These are phyloP conservation scores for Aspergillus fumigatus DNA, from an alignment of 2,329 filamentous ascomycete genomes.

Conservation along the genomic window DNA sequence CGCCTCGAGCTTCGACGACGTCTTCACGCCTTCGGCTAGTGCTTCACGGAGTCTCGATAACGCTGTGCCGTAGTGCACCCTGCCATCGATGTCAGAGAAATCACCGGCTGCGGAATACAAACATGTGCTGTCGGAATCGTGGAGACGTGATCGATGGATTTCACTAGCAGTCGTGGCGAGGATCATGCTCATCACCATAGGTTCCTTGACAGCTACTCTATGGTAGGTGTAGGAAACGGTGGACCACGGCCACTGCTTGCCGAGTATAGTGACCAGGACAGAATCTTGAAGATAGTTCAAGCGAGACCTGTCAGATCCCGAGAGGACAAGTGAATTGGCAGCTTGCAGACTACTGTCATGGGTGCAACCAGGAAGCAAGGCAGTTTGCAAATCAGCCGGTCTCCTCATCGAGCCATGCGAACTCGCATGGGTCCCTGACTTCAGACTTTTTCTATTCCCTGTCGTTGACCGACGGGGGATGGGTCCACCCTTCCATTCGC, in stretches of 20 bases:
- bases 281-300: conserved; percentile 21
- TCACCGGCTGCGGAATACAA: conserved; percentile 5
- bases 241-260: conserved; percentile 27
- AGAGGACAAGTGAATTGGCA: conserved; percentile 19
- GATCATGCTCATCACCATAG: conserved; percentile 29
- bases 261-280: conserved; percentile 21
- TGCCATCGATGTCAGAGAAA: conserved; percentile 15
- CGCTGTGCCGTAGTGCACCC: conserved; percentile 22
- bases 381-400: not conserved
- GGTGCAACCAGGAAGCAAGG: conserved; percentile 9
- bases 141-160: conserved; percentile 16
- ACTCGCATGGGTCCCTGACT: not conserved
- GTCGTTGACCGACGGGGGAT: conserved; percentile 13
- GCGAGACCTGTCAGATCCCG: conserved; percentile 20
- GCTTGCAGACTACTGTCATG: conserved; percentile 12
- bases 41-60: conserved; percentile 20
- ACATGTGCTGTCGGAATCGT: conserved; percentile 10
- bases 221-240: conserved; percentile 23
- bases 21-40: conserved; percentile 20
- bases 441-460: conserved; percentile 2
- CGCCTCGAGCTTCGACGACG: conserved; percentile 19
- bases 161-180: conserved; percentile 22
- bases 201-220: conserved; percentile 21
- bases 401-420: not conserved
- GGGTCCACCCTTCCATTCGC: conserved; percentile 24